Evolutionary conservation across 2,329 filamentous ascomycete species (phyloP).

Genomic region (Aspergillus persii): DNA sequence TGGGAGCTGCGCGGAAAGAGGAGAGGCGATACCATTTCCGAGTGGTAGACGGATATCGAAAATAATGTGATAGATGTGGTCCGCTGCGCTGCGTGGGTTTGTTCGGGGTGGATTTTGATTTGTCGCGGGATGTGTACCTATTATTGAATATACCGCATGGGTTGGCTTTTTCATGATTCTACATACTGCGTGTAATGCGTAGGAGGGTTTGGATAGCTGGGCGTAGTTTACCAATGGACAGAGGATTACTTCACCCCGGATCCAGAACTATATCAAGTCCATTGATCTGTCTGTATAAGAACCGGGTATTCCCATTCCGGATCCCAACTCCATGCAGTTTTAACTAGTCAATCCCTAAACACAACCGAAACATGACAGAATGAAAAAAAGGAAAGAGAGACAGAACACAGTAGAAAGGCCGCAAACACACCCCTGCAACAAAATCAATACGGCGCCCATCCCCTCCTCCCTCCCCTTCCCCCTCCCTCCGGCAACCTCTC

Average conservation of each 20-base stretch:
- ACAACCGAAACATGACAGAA: background rate
- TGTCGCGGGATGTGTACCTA: slow-evolving; percentile 28
- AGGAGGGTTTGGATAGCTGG: background rate
- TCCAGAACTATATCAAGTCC: background rate
- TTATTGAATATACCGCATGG: slow-evolving; percentile 34
- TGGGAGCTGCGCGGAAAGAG: slow-evolving; percentile 83
- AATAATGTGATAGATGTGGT: background rate
- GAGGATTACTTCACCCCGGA: background rate
- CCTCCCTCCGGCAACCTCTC: slow-evolving; percentile 45
- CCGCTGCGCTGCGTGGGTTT: background rate
- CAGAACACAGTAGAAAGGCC: background rate
- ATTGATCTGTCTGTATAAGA: slow-evolving; percentile 5
- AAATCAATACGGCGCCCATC: slow-evolving; percentile 40
- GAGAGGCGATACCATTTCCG: slow-evolving; percentile 76
- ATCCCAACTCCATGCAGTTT: slow-evolving; percentile 12
- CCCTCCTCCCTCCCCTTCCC: slow-evolving; percentile 34
- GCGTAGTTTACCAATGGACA: background rate
- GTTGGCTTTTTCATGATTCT: slow-evolving; percentile 15
- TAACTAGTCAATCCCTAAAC: slow-evolving; percentile 2
- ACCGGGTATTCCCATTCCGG: slow-evolving; percentile 13
- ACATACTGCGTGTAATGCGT: background rate
- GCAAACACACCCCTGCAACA: background rate
- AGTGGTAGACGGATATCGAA: slow-evolving; percentile 56
- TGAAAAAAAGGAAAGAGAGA: background rate
- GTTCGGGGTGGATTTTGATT: background rate